These are phyloP conservation scores for Umbellularia californica DNA, from an alignment of 164 flowering plant genomes.

Conservation along the genomic window DNA sequence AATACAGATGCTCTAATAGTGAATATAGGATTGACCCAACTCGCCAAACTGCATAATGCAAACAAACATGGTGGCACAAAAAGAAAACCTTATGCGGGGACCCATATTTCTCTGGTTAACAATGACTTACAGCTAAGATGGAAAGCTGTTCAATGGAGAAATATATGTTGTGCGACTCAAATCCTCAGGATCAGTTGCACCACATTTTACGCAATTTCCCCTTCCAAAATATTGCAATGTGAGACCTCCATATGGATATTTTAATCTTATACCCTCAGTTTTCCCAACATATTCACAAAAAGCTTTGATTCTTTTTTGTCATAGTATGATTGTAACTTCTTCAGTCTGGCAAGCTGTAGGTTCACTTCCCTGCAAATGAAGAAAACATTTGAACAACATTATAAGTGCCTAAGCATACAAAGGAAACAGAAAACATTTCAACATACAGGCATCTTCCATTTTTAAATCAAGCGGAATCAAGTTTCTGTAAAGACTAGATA, in stretches of 20 bases:
- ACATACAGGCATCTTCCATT: not conserved
- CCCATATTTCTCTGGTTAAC: no score
- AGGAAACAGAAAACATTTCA: not conserved
- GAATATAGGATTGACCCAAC: no score
- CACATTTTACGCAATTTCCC: not conserved
- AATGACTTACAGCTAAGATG: no score
- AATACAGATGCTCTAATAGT: no score
- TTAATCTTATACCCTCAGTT: constrained; percentile 9
- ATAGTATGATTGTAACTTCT: constrained; percentile 9
- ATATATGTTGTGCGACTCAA: no score
- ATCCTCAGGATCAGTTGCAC: no score
- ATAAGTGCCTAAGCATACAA: not conserved
- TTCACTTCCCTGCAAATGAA: constrained; percentile 14
- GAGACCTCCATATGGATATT: not conserved
- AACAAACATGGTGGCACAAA: no score
- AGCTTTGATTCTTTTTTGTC: constrained; percentile 16
- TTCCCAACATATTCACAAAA: constrained; percentile 18
- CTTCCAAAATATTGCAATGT: not conserved
- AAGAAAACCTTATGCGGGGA: no score
- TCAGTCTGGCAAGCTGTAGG: constrained; percentile 12
- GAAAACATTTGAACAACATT: not conserved
- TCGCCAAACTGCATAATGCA: no score
- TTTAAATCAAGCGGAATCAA: not conserved
- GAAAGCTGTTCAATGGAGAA: no score
- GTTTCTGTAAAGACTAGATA: not conserved